Conservation (phyloP, 2,329 filamentous ascomycete species). For the Trichoderma breve region DNA sequence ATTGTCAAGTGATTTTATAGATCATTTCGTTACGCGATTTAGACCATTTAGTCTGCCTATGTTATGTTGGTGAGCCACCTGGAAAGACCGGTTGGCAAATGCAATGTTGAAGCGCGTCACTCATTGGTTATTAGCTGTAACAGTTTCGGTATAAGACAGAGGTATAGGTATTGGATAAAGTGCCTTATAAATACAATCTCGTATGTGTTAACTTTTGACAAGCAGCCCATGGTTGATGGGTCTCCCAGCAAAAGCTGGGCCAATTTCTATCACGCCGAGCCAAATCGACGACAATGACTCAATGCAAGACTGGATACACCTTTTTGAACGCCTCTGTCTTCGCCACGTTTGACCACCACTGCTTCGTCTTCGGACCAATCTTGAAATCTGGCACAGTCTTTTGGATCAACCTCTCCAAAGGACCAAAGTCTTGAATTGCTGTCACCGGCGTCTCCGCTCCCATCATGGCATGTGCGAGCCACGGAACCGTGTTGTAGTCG, state of each 20-base stretch:
- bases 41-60: background rate
- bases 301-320: slow-evolving; percentile 20
- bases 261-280: background rate
- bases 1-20: background rate
- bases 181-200: background rate
- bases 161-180: background rate
- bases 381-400: slow-evolving; percentile 11
- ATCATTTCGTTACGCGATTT: background rate
- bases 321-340: slow-evolving; percentile 13
- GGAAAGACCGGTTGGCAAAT: background rate
- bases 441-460: background rate
- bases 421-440: slow-evolving; percentile 1
- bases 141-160: background rate
- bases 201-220: background rate
- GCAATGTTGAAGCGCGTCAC: background rate
- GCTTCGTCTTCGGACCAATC: slow-evolving; percentile 10
- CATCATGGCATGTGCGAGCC: slow-evolving; percentile 25
- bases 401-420: background rate
- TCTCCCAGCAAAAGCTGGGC: background rate
- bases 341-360: slow-evolving; percentile 19
- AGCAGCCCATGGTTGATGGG: background rate
- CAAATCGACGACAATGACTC: background rate
- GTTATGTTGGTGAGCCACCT: background rate
- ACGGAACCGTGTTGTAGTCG: slow-evolving; percentile 23
- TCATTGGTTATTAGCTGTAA: background rate